phyloP scores from a whole-genome alignment of 768 basidiomycete species.

The Rhodosporidiobolus odoratus region DNA sequence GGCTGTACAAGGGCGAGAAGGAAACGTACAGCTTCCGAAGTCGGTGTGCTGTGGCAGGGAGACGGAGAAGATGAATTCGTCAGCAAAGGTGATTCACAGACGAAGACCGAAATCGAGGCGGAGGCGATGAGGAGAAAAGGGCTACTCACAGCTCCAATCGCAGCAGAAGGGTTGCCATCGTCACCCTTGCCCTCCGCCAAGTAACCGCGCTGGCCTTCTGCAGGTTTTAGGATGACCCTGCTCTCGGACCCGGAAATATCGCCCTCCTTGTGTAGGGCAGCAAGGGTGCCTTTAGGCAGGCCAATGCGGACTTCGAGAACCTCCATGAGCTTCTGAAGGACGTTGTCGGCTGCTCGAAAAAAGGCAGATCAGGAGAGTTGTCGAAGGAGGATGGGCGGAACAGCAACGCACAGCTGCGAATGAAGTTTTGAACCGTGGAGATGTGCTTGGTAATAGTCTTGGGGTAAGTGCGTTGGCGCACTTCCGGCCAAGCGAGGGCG shows the following conservation, averaged over 20 bases:
- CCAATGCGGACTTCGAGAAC: conserved; percentile 59
- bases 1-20: background rate
- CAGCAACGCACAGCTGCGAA: conserved; percentile 48
- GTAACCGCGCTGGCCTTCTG: conserved; percentile 12
- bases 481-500: conserved; percentile 57
- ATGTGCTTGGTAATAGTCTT: conserved; percentile 54
- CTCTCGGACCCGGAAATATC: conserved; percentile 56
- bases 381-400: background rate
- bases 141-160: conserved; percentile 11
- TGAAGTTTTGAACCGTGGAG: conserved; percentile 55
- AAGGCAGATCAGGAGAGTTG: background rate
- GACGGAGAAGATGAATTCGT: background rate
- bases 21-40: conserved; percentile 6
- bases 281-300: conserved; percentile 54
- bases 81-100: background rate
- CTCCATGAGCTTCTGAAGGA: conserved; percentile 54
- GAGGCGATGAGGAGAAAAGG: no score
- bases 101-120: no score
- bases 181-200: conserved; percentile 37
- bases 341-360: conserved; percentile 47
- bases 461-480: conserved; percentile 59
- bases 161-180: conserved; percentile 45
- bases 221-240: conserved; percentile 55
- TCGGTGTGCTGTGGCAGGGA: conserved; percentile 23
- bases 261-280: conserved; percentile 51